phyloP scores from a whole-genome alignment of 176 grass and related monocot genomes.

The Chrysopogon serrulatus region DNA sequence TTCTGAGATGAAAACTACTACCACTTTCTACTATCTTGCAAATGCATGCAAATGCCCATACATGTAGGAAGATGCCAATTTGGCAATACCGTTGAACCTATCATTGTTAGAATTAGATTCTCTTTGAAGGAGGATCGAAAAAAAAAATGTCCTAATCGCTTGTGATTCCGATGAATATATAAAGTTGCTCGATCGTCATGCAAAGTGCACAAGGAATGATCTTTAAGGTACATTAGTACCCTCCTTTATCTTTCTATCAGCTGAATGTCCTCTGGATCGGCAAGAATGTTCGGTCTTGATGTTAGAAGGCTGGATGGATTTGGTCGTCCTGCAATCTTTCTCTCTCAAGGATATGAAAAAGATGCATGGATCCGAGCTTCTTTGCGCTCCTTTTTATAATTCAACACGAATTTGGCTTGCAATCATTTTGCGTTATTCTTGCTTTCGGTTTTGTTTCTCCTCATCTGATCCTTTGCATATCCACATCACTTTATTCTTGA shows the following conservation, averaged over 20 bases:
- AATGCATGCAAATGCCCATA: neutral
- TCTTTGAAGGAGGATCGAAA: constrained; percentile 20
- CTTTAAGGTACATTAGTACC: constrained; percentile 47
- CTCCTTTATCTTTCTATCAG: constrained; percentile 61
- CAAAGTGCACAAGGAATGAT: constrained; percentile 55
- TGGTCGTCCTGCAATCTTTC: constrained; percentile 35
- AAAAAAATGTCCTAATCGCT: constrained; percentile 28
- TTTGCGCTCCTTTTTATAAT: constrained; percentile 14
- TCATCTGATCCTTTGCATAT: constrained; percentile 46
- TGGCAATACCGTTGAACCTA: neutral
- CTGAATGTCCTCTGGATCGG: constrained; percentile 38
- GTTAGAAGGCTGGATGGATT: constrained; percentile 37
- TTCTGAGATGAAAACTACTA: neutral
- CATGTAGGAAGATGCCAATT: neutral
- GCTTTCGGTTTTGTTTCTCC: constrained; percentile 4
- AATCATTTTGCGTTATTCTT: constrained; percentile 29
- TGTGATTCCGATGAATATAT: constrained; percentile 58
- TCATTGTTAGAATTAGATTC: constrained; percentile 25
- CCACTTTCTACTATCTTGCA: neutral
- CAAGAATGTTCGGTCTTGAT: constrained; percentile 45
- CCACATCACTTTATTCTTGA: constrained; percentile 78
- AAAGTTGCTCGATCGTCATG: constrained; percentile 27
- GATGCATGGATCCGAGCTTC: constrained; percentile 13
- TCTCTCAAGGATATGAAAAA: constrained; percentile 24
- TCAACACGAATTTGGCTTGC: constrained; percentile 1